Conservation (phyloP, 768 basidiomycete genomes). For the Tulasnella sp. region DNA sequence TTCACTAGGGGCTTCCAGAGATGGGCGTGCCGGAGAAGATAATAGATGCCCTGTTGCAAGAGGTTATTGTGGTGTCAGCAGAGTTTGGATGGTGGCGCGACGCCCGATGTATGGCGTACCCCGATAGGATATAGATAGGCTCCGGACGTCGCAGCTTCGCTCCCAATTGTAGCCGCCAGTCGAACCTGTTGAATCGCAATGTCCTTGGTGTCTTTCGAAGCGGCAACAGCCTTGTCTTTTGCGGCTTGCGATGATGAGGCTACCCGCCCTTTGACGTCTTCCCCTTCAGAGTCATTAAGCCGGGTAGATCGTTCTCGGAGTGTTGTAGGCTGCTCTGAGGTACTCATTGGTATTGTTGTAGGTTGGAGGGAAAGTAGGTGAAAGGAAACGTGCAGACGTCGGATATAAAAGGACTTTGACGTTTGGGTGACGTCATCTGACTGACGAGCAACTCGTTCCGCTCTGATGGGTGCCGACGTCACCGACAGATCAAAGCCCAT, state of each 20-base stretch:
- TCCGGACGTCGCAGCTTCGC: slow-evolving; percentile 28
- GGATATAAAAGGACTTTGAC: slow-evolving; percentile 1
- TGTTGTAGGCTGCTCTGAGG: neutral
- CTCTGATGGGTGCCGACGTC: neutral
- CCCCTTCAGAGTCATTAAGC: neutral
- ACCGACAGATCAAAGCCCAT: neutral
- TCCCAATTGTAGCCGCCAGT: slow-evolving; percentile 15
- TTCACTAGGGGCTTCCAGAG: slow-evolving; percentile 32
- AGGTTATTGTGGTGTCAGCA: neutral
- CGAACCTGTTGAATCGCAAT: neutral
- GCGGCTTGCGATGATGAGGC: neutral
- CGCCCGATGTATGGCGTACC: neutral
- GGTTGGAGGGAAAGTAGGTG: neutral
- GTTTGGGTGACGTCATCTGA: neutral
- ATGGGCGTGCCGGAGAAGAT: slow-evolving; percentile 31
- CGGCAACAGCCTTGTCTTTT: neutral
- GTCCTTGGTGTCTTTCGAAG: slow-evolving; percentile 4
- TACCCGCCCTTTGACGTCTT: neutral
- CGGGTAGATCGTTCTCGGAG: neutral
- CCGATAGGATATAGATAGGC: slow-evolving; percentile 33
- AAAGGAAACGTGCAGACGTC: neutral
- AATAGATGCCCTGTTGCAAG: slow-evolving; percentile 30
- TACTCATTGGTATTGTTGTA: neutral
- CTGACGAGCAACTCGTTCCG: neutral
- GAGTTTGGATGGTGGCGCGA: neutral